These are phyloP conservation scores for Hapsidospora chrysogenum DNA, from an alignment of 495 filamentous ascomycete species.

Conservation along the genomic window DNA sequence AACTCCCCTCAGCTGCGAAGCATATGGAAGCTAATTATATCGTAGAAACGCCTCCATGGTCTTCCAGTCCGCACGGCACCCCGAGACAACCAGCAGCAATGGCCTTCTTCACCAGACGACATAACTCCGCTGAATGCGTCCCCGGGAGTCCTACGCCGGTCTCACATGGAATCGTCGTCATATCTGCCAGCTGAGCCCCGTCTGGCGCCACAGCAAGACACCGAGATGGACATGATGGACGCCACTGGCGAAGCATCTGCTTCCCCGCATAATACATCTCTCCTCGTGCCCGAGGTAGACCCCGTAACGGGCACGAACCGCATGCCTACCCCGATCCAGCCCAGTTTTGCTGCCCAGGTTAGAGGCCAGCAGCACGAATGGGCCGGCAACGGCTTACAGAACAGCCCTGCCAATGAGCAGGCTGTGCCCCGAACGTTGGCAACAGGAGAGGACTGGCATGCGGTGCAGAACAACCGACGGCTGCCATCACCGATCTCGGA, in stretches of 20 bases:
- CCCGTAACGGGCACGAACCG: conserved; percentile 6
- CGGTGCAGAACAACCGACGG: conserved; percentile 32
- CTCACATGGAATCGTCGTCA: conserved; percentile 3
- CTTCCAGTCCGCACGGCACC: conserved; percentile 26
- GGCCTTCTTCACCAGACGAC: too few relatives aligned
- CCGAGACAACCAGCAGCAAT: too few relatives aligned
- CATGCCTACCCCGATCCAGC: conserved; percentile 38
- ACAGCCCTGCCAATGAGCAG: conserved; percentile 21
- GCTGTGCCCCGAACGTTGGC: conserved; percentile 10
- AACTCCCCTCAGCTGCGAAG: background rate
- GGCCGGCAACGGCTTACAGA: conserved; percentile 16
- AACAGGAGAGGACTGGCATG: conserved; percentile 26
- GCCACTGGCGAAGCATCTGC: conserved; percentile 13
- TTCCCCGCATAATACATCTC: conserved; percentile 5
- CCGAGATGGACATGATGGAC: conserved; percentile 36
- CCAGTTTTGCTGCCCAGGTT: conserved; percentile 27
- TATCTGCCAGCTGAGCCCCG: conserved; percentile 1
- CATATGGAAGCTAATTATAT: too few relatives aligned
- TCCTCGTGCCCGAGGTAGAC: background rate
- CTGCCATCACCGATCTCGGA: conserved; percentile 61
- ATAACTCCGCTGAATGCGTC: conserved; percentile 4
- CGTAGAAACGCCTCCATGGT: conserved; percentile 33
- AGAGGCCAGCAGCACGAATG: conserved; percentile 20
- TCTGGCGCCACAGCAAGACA: conserved; percentile 19
- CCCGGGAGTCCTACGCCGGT: conserved; percentile 4